Evolutionary conservation across 202 grass and related monocot species (phyloP).

Genomic region (Zoysia matrella): DNA sequence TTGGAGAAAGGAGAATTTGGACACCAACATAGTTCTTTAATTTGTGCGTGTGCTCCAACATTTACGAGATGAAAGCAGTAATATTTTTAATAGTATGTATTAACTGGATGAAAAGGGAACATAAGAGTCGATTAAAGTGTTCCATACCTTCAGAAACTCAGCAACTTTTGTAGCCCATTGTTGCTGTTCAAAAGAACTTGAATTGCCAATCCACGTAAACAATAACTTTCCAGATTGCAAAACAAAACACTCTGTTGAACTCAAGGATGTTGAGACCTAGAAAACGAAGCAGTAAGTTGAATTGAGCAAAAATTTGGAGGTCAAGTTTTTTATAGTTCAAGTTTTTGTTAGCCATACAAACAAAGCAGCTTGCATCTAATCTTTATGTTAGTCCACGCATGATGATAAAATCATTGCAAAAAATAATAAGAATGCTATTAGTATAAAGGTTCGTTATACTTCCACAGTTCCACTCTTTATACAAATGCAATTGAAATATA

Average conservation of each 20-base stretch:
- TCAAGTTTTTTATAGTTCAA: conserved; percentile 4
- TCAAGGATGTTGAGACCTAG: conserved; percentile 78
- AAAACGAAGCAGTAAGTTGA: conserved; percentile 46
- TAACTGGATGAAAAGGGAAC: conserved; percentile 26
- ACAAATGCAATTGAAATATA: background rate
- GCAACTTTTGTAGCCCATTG: conserved; percentile 91
- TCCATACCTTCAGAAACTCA: conserved; percentile 92
- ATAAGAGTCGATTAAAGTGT: conserved; percentile 20
- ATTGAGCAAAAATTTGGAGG: conserved; percentile 15
- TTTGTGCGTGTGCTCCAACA: background rate
- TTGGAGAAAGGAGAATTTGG: background rate
- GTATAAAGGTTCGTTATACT: conserved; percentile 15
- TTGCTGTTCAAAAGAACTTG: conserved; percentile 86
- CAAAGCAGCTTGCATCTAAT: background rate
- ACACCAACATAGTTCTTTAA: conserved; percentile 8
- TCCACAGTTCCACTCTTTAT: conserved; percentile 15
- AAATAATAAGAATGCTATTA: conserved; percentile 5
- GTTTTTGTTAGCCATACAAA: conserved; percentile 20
- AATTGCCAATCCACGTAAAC: conserved; percentile 84
- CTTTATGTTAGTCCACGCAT: conserved; percentile 4
- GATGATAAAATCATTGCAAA: conserved; percentile 1
- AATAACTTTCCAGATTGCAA: conserved; percentile 88
- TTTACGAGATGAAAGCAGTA: conserved; percentile 3
- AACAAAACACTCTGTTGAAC: conserved; percentile 82
- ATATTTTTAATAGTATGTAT: background rate